Percentiles rank a stretch among this genome's conserved stretches.
These are phyloP conservation scores for Naegleria lovaniensis DNA, from an alignment of 208 protist genomes.

Conservation along the genomic window DNA sequence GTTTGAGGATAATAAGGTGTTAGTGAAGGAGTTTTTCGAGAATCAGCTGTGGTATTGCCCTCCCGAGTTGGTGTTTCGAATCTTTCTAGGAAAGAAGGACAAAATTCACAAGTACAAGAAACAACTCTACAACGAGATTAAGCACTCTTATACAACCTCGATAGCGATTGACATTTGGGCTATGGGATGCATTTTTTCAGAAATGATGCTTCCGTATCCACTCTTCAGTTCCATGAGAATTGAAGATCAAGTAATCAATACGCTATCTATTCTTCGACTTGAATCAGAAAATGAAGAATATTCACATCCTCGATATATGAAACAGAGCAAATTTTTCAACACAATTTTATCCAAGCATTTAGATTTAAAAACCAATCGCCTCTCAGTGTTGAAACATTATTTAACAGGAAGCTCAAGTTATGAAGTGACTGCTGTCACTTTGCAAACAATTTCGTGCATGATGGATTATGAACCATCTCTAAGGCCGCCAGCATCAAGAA, in stretches of 20 bases:
- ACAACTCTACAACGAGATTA: not conserved
- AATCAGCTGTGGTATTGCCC: not conserved
- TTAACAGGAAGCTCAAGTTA: not conserved
- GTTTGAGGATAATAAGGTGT: not conserved
- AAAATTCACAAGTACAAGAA: not conserved
- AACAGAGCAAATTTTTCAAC: not conserved
- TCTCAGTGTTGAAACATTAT: not conserved
- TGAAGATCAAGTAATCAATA: not conserved
- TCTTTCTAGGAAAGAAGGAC: not conserved
- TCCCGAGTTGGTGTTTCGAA: not conserved
- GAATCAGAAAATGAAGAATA: not conserved
- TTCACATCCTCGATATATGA: not conserved
- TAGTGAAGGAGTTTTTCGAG: not conserved
- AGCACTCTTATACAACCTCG: not conserved
- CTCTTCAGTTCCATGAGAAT: not conserved
- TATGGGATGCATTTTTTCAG: not conserved
- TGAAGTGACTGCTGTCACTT: not conserved
- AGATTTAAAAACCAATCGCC: not conserved
- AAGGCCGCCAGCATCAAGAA: not conserved
- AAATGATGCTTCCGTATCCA: not conserved
- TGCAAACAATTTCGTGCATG: not conserved
- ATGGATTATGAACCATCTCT: not conserved
- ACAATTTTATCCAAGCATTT: not conserved
- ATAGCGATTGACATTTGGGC: not conserved
- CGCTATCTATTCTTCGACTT: not conserved